phyloP scores from a whole-genome alignment of 495 filamentous ascomycete genomes.

The Staphylotrichum longicolle region DNA sequence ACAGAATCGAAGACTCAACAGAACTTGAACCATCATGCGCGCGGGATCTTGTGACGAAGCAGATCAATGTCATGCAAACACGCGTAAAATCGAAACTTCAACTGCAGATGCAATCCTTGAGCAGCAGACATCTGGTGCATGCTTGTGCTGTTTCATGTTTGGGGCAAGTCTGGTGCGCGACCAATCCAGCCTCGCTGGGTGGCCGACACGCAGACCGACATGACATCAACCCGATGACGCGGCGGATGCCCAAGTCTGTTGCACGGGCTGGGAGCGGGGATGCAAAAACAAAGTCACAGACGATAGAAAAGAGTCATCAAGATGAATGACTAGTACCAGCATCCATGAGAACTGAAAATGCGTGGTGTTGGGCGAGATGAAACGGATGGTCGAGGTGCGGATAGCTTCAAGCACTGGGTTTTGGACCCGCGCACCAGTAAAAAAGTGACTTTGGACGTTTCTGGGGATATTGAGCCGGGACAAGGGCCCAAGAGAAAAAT shows the following conservation, averaged over 20 bases:
- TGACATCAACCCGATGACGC: slow-evolving; percentile 23
- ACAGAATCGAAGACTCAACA: too few species aligned
- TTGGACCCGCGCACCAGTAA: slow-evolving; percentile 14
- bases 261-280: neutral
- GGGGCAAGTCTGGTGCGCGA: neutral
- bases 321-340: slow-evolving; percentile 8
- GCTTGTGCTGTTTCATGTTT: slow-evolving; percentile 3
- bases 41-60: too few species aligned
- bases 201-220: slow-evolving; percentile 21
- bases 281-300: slow-evolving; percentile 3
- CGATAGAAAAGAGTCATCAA: neutral
- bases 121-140: neutral
- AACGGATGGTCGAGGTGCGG: slow-evolving; percentile 29
- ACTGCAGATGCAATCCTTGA: neutral
- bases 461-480: neutral
- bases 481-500: slow-evolving; percentile 3
- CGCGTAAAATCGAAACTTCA: too few species aligned
- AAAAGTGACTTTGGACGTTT: slow-evolving; percentile 28
- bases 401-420: slow-evolving; percentile 43
- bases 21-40: too few species aligned
- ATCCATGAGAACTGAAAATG: neutral
- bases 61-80: too few species aligned
- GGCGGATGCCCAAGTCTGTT: slow-evolving; percentile 11
- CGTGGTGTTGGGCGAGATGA: slow-evolving; percentile 14
- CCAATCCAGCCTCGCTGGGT: slow-evolving; percentile 14